Evolutionary conservation across 2,329 filamentous ascomycete genomes (phyloP).

Genomic region (Colletotrichum sp.): DNA sequence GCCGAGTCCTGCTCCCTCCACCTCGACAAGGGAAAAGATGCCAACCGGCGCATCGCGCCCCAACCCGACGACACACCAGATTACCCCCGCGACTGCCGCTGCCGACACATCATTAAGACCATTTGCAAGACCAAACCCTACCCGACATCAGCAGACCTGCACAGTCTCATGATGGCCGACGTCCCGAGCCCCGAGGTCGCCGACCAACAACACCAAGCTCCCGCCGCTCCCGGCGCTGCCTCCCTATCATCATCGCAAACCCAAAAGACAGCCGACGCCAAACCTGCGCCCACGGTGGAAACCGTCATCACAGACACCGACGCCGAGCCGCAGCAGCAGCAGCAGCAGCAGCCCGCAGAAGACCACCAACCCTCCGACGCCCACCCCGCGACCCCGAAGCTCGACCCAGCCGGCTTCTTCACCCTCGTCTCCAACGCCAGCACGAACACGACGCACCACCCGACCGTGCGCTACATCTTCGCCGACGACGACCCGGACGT

Average conservation of each 20-base stretch:
- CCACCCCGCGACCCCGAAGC: background rate
- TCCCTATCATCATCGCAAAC: conserved; percentile 4
- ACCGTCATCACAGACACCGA: background rate
- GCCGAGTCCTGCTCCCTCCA: background rate
- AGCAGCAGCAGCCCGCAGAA: background rate
- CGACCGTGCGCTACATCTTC: conserved; percentile 90
- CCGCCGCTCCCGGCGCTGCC: background rate
- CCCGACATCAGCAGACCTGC: background rate
- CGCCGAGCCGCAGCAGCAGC: background rate
- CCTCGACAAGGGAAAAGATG: conserved; percentile 6
- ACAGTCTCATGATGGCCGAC: conserved; percentile 18
- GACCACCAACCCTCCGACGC: background rate
- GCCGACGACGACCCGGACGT: conserved; percentile 86
- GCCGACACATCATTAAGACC: background rate
- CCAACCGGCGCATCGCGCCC: conserved; percentile 1
- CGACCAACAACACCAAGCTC: background rate
- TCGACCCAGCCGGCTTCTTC: conserved; percentile 60
- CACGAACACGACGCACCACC: conserved; percentile 80
- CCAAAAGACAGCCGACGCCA: background rate
- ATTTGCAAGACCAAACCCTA: background rate
- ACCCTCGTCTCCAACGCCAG: conserved; percentile 79
- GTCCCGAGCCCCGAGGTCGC: background rate
- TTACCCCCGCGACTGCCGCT: background rate
- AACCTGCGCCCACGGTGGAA: background rate
- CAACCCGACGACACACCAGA: background rate